Conservation (phyloP, 371 early-diverging fungal genomes). For the Entomophthora muscae region DNA sequence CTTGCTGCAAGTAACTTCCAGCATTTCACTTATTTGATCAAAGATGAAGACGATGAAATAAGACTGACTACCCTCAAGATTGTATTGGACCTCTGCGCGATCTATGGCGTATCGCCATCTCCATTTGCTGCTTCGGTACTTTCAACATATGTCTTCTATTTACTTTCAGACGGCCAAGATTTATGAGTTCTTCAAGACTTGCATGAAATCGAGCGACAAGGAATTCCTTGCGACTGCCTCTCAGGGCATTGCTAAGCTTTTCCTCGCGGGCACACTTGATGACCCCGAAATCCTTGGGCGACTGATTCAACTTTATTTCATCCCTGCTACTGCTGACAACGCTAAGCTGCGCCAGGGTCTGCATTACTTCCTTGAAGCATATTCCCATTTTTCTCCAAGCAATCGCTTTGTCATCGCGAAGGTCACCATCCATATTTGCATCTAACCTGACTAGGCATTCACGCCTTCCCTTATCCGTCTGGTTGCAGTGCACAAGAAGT, state of each 20-base stretch:
- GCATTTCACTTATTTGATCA: conserved; percentile 22
- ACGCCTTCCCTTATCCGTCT: conserved; percentile 20
- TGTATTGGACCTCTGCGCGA: conserved; percentile 36
- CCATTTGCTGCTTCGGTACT: conserved; percentile 7
- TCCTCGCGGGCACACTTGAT: conserved; percentile 29
- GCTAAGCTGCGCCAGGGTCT: conserved; percentile 58
- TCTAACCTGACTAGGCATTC: conserved; percentile 13
- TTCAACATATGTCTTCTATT: conserved; percentile 10
- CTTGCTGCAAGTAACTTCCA: conserved; percentile 25
- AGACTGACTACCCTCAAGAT: conserved; percentile 19
- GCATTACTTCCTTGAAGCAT: conserved; percentile 70
- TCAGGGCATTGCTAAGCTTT: conserved; percentile 42
- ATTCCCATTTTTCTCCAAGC: conserved; percentile 42
- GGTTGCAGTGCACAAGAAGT: conserved; percentile 16
- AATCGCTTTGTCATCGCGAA: conserved; percentile 16
- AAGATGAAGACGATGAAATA: conserved; percentile 19
- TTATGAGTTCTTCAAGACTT: conserved; percentile 21
- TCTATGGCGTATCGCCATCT: conserved; percentile 18
- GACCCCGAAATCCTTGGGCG: conserved; percentile 36
- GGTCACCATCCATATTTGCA: neutral
- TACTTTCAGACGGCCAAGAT: conserved; percentile 19
- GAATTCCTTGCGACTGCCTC: conserved; percentile 33
- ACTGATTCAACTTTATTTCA: conserved; percentile 58
- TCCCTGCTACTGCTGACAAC: conserved; percentile 39
- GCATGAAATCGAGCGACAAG: conserved; percentile 25